Evolutionary conservation across 441 rosid genomes (phyloP), one percentile per base, ranked within the genome.

Genomic region (Rhodomyrtus psidioides): DNA sequence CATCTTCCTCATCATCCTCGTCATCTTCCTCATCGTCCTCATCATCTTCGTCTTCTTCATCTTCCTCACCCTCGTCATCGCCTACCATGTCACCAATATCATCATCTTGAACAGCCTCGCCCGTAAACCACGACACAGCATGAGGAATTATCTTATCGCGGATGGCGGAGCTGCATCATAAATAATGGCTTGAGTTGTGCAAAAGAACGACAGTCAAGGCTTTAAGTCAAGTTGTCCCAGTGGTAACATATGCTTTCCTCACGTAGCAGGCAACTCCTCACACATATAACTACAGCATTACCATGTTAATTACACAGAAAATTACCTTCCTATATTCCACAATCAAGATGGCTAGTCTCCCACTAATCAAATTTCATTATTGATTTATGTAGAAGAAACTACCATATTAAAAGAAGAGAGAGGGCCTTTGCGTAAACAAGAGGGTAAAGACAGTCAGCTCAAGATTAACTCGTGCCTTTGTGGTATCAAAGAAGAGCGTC

Each of bases 51-150:
- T 92, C 94, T 0, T 94, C 96, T 0, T 91, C 95, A 0, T 92
- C 95, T 0, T 91, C 94, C 1, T 89, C 93, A 2, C 88, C 94
- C 3, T 92, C 96, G 0, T 93, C 95, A 0, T 92, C 97, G 8
- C 93, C 97, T n/a, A 89, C 95, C 3, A 91, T 94, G 39, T 91
- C 87, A 27, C 90, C 96, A 84, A 93, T 86, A 53, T 93, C 96
- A 59, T 94, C 96, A 6, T 90, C 97, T 62, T 90, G 92, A 83
- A 91, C 89, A 55, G 98, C 98, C 88, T 96, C 99, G 14, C 98
- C 98, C 2, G 98, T 96, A 86, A 90, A 97, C 98, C 98, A 97
- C 74, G 96, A 94, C 55, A 96, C 96, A 27, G 98, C 97, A 88
- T 95, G 98, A 53, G 98, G 97, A 60, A 96, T 95, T 39, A 97